Conservation (phyloP, 768 basidiomycete genomes). For the Lactarius akahatsu region DNA sequence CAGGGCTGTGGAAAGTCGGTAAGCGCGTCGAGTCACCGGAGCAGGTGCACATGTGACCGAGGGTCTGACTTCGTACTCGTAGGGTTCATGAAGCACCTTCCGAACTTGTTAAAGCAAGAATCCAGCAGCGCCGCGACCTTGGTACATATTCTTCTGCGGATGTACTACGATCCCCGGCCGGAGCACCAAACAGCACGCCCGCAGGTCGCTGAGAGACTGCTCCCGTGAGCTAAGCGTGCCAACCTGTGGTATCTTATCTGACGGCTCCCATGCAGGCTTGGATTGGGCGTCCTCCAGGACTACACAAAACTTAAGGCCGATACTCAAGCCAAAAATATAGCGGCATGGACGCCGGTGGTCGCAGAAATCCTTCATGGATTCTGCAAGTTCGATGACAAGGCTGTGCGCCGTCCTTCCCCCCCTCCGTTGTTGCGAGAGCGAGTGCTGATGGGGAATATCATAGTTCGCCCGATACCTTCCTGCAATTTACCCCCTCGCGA, state of each 20-base stretch:
- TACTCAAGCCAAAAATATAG: slow-evolving; percentile 91
- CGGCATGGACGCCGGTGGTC: slow-evolving; percentile 99
- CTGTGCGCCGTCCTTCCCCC: slow-evolving; percentile 53
- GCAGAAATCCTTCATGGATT: slow-evolving; percentile 91
- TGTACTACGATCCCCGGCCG: slow-evolving; percentile 90
- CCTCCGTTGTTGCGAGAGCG: background rate
- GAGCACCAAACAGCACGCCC: slow-evolving; percentile 84
- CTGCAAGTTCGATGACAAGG: slow-evolving; percentile 84
- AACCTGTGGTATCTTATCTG: background rate
- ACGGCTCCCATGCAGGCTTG: slow-evolving; percentile 55
- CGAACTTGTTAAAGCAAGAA: slow-evolving; percentile 96
- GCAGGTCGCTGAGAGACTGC: slow-evolving; percentile 70
- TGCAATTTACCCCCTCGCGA: slow-evolving; percentile 86
- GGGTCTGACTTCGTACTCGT: background rate
- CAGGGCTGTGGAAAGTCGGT: slow-evolving; percentile 99
- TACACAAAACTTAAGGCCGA: slow-evolving; percentile 88
- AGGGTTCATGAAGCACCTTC: slow-evolving; percentile 99
- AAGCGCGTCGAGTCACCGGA: slow-evolving; percentile 39
- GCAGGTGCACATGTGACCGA: background rate
- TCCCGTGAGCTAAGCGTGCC: slow-evolving; percentile 53
- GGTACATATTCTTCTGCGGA: slow-evolving; percentile 85
- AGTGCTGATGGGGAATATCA: background rate
- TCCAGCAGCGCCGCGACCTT: slow-evolving; percentile 95
- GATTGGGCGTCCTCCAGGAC: slow-evolving; percentile 83
- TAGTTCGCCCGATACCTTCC: slow-evolving; percentile 89